phyloP scores from a whole-genome alignment of 2,329 filamentous ascomycete species.

The Exophiala aquamarina region DNA sequence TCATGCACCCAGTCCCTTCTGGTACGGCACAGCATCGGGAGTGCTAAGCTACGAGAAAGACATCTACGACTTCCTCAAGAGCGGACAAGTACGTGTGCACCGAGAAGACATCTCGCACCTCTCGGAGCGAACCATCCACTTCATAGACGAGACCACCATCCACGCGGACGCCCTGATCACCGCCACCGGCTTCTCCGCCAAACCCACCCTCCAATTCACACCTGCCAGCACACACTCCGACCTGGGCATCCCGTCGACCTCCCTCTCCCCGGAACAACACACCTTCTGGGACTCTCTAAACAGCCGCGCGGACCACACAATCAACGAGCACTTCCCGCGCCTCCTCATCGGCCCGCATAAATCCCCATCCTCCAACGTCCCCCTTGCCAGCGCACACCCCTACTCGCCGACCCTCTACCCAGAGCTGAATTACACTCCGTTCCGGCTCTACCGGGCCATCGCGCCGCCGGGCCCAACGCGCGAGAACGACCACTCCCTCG shows the following conservation, averaged over 20 bases:
- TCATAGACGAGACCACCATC: constrained; percentile 48
- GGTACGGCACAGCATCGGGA: constrained; percentile 55
- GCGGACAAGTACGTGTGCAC: constrained; percentile 56
- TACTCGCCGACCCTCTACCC: constrained; percentile 17
- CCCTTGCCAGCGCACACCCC: constrained; percentile 3
- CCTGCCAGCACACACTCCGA: constrained; percentile 43
- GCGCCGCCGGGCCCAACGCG: constrained; percentile 40
- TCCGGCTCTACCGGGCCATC: constrained; percentile 49
- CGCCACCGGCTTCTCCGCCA: constrained; percentile 58
- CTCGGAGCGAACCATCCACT: constrained; percentile 45
- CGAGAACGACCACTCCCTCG: constrained; percentile 44
- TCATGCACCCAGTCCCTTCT: constrained; percentile 43
- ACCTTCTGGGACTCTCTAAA: constrained; percentile 34
- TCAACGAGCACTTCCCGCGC: constrained; percentile 40
- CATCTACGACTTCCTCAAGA: constrained; percentile 57
- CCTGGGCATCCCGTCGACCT: constrained; percentile 46
- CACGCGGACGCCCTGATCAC: constrained; percentile 54
- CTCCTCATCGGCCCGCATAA: constrained; percentile 39
- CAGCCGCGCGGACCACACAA: constrained; percentile 46
- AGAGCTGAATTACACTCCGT: constrained; percentile 30
- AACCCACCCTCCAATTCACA: constrained; percentile 50
- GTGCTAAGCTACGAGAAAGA: constrained; percentile 62
- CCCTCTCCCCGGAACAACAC: constrained; percentile 34
- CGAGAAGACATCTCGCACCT: constrained; percentile 56
- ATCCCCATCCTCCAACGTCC: constrained; percentile 35